These are phyloP conservation scores for Gamsiella multidivaricata DNA, from an alignment of 192 early-diverging fungal species.

Conservation along the genomic window DNA sequence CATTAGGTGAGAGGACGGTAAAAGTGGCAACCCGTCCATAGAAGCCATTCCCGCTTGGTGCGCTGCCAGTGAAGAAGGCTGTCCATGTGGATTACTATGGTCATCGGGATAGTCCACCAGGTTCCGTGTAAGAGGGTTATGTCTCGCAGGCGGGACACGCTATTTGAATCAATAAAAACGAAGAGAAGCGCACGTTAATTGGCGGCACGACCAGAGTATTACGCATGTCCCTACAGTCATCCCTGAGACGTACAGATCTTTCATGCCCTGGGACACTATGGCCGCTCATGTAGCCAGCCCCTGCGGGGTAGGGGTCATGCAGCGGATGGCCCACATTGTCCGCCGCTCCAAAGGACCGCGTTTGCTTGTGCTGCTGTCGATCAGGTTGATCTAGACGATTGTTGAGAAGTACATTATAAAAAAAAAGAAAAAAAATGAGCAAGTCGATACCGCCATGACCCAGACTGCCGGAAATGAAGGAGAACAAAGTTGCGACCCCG, in stretches of 20 bases:
- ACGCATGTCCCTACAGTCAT: background rate
- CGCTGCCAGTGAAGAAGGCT: conserved; percentile 3
- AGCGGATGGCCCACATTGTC: conserved; percentile 7
- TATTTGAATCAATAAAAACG: background rate
- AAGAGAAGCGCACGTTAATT: background rate
- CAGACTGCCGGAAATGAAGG: background rate
- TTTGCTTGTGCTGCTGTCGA: conserved; percentile 21
- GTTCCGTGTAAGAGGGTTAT: conserved; percentile 1
- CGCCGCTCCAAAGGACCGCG: background rate
- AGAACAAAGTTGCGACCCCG: no score
- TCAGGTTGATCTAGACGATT: conserved; percentile 13
- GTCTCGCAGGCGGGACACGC: background rate
- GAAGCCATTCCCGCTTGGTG: conserved; percentile 9
- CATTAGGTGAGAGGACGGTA: conserved; percentile 12
- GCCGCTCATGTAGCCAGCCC: conserved; percentile 1
- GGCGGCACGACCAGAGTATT: background rate
- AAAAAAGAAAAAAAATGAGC: background rate
- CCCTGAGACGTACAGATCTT: conserved; percentile 14
- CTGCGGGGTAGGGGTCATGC: conserved; percentile 25
- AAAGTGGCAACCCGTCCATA: conserved; percentile 2
- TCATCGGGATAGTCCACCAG: conserved; percentile 21
- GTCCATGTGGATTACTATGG: conserved; percentile 14
- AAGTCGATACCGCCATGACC: background rate
- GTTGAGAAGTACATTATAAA: background rate
- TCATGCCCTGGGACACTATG: conserved; percentile 11